Evolutionary conservation across 202 grass and related monocot species (phyloP), one percentile per base, ranked within the genome.

Genomic region (Cymbopogon flexuosus): DNA sequence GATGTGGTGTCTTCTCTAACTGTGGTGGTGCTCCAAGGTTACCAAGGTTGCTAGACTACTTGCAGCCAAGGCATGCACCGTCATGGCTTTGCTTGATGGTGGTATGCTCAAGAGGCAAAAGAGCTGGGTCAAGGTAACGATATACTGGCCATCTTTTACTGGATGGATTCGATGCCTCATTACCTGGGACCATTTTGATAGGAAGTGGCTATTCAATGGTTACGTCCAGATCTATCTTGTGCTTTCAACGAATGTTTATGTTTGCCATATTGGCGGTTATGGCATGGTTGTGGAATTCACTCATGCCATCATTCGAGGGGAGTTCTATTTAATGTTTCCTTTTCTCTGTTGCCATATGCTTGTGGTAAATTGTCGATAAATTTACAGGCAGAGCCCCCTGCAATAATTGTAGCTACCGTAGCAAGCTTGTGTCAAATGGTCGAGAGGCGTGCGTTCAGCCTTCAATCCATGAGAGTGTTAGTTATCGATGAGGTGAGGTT

Each of bases 401-500:
- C 86, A 30, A 81, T 98, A 85, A 87, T 98, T 34, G 84, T 98
- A 40, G 95, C 92, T 43, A 98, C 92, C 3, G 52, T 90, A 52
- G 86, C 85, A 76, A 98, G 95, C 80, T 91, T 98, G 80, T 95
- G 90, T 56, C 90, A 87, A 84, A 98, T 98, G 88, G 60, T 93
- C 91, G 90, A 95, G 45, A 94, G 83, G 72, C 81, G 84, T 15
- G 41, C 84, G 83, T 76, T 98, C 57, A 88, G 47, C 82, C 96
- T 98, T 72, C 83, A 94, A 62, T 90, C 90, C 24, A 83, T 90
- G 64, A 88, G 72, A 64, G 77, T 98, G 70, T 79, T 98, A 83
- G 86, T 98, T 77, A 93, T 98, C 2, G 96, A 98, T 72, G 96
- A 98, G 96, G 96, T 98, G 90, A 98, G 96, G 77, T 90, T 62